A percentile compares a stretch with the other conserved stretches of the same genome.
phyloP scores from a whole-genome alignment of 73 alveolate genomes.

The Paramecium sexaurelia region DNA sequence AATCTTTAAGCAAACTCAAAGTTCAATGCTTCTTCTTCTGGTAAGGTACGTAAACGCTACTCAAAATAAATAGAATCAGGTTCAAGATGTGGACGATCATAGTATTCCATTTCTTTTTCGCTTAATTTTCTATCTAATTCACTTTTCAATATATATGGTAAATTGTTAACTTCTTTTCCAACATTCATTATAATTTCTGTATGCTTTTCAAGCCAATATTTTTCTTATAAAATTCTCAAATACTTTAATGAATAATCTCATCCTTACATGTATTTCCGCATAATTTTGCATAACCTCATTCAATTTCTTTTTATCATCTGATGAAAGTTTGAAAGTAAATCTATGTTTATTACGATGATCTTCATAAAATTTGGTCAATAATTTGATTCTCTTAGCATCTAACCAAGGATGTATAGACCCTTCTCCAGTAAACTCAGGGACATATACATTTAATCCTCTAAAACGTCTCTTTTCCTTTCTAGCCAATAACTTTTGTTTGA shows the following conservation, averaged over 20 bases:
- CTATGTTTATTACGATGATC: conserved; percentile 30
- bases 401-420: conserved; percentile 43
- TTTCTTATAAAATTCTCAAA: conserved; percentile 40
- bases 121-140: conserved; percentile 28
- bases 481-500: background rate
- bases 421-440: conserved; percentile 59
- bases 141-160: conserved; percentile 26
- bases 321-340: background rate
- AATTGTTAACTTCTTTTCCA: background rate
- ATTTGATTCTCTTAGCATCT: conserved; percentile 26
- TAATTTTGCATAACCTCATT: background rate
- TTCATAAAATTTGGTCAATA: conserved; percentile 9
- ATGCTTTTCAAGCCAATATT: conserved; percentile 28
- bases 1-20: conserved; percentile 11
- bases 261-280: conserved; percentile 17
- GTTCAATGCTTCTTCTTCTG: conserved; percentile 38
- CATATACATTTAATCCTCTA: conserved; percentile 6
- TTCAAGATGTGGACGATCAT: conserved; percentile 18
- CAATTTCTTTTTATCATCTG: background rate
- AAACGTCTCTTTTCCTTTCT: conserved; percentile 18
- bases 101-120: conserved; percentile 49
- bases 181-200: background rate
- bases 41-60: background rate
- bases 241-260: conserved; percentile 27
- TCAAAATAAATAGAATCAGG: background rate